Percentiles rank a stretch among this genome's conserved stretches.
phyloP scores from a whole-genome alignment of 148 eudicot species.

The Rhododendron griersonianum region DNA sequence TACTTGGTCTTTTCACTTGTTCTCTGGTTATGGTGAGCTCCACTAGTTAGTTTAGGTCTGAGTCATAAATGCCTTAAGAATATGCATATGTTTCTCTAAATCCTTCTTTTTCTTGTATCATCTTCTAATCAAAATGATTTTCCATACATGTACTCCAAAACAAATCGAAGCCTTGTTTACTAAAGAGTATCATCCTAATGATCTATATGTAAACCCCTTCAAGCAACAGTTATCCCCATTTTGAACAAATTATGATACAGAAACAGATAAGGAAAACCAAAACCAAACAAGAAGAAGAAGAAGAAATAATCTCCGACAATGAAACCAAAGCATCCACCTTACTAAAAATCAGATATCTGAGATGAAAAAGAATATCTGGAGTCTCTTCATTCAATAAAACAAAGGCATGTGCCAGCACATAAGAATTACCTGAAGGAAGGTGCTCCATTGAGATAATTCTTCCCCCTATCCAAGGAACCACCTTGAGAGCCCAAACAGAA shows the following conservation, averaged over 20 bases:
- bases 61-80: not conserved
- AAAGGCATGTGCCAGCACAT: slow-evolving; percentile 7
- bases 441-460: slow-evolving; percentile 96
- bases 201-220: not conserved
- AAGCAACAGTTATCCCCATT: not conserved
- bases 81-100: not conserved
- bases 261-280: slow-evolving; percentile 1
- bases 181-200: not conserved
- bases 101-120: not conserved
- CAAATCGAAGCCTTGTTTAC: not conserved
- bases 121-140: not conserved
- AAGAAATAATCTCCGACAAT: not conserved
- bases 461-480: slow-evolving; percentile 99
- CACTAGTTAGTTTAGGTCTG: not conserved
- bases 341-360: not conserved
- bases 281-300: not conserved
- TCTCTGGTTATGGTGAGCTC: not conserved
- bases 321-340: not conserved
- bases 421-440: slow-evolving; percentile 68
- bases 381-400: not conserved
- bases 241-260: not conserved
- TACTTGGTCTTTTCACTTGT: not conserved
- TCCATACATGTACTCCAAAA: not conserved
- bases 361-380: not conserved
- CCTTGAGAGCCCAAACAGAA: slow-evolving; percentile 88